Conservation (phyloP, 192 early-diverging fungal genomes). For the Phycomyces blakesleeanus region DNA sequence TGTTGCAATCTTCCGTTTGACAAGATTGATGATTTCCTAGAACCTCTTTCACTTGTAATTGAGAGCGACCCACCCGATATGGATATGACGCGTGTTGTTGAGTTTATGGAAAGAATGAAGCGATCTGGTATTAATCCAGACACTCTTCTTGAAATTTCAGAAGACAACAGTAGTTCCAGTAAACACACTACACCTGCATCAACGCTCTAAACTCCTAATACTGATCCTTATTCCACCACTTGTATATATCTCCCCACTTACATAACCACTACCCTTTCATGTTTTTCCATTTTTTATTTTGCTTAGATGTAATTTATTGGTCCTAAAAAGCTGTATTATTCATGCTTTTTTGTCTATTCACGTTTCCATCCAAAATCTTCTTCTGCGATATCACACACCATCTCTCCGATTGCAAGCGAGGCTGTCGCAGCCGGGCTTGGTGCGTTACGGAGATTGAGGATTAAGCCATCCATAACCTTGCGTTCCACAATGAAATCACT, state of each 20-base stretch:
- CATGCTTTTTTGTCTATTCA: background rate
- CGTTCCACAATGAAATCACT: slow-evolving; percentile 33
- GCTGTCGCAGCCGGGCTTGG: slow-evolving; percentile 34
- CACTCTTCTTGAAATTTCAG: background rate
- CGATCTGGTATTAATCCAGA: background rate
- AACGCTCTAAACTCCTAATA: too few relatives aligned
- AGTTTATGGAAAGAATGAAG: slow-evolving; percentile 43
- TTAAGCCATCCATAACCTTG: slow-evolving; percentile 26
- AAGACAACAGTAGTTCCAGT: too few relatives aligned
- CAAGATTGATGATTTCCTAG: slow-evolving; percentile 74
- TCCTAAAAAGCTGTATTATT: too few relatives aligned
- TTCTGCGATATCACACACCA: slow-evolving; percentile 24
- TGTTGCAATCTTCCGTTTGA: slow-evolving; percentile 80
- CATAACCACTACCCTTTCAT: too few relatives aligned
- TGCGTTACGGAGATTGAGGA: slow-evolving; percentile 34
- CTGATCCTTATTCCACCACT: too few relatives aligned
- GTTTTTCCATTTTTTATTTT: too few relatives aligned
- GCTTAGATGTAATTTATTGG: too few relatives aligned
- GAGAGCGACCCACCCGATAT: slow-evolving; percentile 63
- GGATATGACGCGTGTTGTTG: slow-evolving; percentile 42
- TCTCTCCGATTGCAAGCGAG: slow-evolving; percentile 33
- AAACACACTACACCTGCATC: too few relatives aligned
- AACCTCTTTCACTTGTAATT: slow-evolving; percentile 71
- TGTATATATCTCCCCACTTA: too few relatives aligned
- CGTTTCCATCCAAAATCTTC: slow-evolving; percentile 27